Evolutionary conservation across 352 stramenopile genomes (phyloP).

Genomic region (Phytophthora palmivora): DNA sequence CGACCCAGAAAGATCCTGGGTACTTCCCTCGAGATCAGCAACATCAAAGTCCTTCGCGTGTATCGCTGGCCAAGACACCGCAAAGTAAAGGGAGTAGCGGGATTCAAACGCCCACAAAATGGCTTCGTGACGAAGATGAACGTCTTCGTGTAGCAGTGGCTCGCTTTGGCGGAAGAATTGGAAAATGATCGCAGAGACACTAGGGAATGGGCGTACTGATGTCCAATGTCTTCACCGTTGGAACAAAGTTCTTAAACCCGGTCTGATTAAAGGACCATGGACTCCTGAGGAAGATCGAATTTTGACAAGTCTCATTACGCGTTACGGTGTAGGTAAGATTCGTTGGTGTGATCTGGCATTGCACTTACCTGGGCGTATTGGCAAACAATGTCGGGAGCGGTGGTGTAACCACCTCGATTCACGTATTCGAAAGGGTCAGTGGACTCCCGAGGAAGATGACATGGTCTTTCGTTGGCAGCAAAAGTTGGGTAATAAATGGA

Average conservation of each 20-base stretch:
- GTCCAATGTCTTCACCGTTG: constrained; percentile 97
- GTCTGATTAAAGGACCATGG: constrained; percentile 90
- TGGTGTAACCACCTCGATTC: constrained; percentile 97
- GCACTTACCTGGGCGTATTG: constrained; percentile 85
- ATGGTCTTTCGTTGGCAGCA: constrained; percentile 90
- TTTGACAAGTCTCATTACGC: constrained; percentile 72
- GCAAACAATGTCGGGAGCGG: constrained; percentile 96
- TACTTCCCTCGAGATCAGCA: constrained; percentile 89
- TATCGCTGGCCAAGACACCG: constrained; percentile 15
- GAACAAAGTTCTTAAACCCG: constrained; percentile 94
- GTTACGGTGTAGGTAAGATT: constrained; percentile 89
- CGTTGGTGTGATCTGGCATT: constrained; percentile 88
- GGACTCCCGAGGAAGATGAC: constrained; percentile 93
- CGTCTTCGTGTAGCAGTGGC: constrained; percentile 88
- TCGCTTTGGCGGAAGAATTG: constrained; percentile 94
- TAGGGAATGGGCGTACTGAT: constrained; percentile 90
- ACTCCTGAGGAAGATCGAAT: constrained; percentile 89
- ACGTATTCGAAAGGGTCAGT: constrained; percentile 96
- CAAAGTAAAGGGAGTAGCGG: constrained; percentile 21
- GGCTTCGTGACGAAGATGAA: constrained; percentile 93
- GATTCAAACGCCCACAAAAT: constrained; percentile 59
- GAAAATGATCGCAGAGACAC: constrained; percentile 93
- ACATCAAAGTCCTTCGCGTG: constrained; percentile 74
- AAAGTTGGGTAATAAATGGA: constrained; percentile 97
- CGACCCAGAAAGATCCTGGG: constrained; percentile 54